Conservation (phyloP, 176 grass and related monocot genomes). For the Elymus sibiricus region DNA sequence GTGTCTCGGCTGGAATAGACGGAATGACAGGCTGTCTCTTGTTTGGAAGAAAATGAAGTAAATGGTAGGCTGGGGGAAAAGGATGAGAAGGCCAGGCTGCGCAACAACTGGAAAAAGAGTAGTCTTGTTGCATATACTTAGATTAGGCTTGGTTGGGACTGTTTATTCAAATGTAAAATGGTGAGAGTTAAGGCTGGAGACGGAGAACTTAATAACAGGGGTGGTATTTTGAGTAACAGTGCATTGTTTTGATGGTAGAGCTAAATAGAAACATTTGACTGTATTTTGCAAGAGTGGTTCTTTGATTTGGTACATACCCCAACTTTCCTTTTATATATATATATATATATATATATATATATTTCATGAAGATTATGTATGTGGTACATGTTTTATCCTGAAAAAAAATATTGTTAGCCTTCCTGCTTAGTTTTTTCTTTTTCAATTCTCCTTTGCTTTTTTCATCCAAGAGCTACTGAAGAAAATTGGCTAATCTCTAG, state of each 20-base stretch:
- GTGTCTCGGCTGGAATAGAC: not conserved
- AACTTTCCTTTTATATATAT: conserved; percentile 1
- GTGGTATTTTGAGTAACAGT: too few species aligned
- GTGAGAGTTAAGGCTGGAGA: not conserved
- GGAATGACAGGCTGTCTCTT: not conserved
- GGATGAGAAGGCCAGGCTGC: not conserved
- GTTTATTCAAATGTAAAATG: not conserved
- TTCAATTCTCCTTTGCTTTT: not conserved
- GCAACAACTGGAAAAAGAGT: not conserved
- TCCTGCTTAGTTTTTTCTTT: not conserved
- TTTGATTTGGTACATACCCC: not conserved
- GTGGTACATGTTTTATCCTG: not conserved
- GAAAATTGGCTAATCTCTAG: not conserved
- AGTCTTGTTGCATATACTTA: not conserved
- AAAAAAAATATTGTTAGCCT: not conserved
- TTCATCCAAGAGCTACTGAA: not conserved
- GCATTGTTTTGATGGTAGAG: not conserved
- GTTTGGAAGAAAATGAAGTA: not conserved
- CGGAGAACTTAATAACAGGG: too few species aligned
- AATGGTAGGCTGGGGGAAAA: not conserved
- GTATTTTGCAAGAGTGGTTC: not conserved
- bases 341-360: too few species aligned
- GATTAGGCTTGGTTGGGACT: not conserved
- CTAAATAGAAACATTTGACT: not conserved
- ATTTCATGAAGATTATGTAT: not conserved